Evolutionary conservation across 805 yeast species (phyloP).

Genomic region (Zygosaccharomyces pseudorouxii): DNA sequence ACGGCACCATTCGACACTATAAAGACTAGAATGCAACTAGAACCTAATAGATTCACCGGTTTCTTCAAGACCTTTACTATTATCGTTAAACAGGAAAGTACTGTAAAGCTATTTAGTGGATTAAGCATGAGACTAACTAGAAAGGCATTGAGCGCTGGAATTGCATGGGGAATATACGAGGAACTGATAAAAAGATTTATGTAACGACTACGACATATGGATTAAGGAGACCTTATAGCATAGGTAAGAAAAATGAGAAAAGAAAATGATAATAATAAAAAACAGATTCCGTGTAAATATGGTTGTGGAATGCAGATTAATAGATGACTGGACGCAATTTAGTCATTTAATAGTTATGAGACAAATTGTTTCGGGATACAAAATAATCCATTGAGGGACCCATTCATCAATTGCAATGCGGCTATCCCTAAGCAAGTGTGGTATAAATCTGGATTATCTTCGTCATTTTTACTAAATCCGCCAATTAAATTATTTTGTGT

Average conservation of each 20-base stretch:
- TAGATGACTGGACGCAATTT: too few species aligned
- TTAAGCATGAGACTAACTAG: conserved; percentile 72
- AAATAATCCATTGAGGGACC: conserved; percentile 27
- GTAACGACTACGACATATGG: conserved; percentile 6
- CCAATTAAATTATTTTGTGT: conserved; percentile 66
- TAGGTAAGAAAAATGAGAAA: not conserved
- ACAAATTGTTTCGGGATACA: conserved; percentile 25
- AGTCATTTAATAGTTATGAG: not conserved
- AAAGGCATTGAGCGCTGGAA: conserved; percentile 88
- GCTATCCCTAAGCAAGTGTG: conserved; percentile 64
- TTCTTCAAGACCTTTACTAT: conserved; percentile 38
- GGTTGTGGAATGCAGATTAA: not conserved
- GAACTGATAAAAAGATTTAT: conserved; percentile 55
- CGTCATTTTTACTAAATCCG: conserved; percentile 70
- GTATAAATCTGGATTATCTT: conserved; percentile 62
- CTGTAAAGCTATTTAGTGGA: conserved; percentile 71
- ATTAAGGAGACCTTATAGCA: not conserved
- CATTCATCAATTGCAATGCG: conserved; percentile 41
- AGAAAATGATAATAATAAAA: not conserved
- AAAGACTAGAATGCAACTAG: conserved; percentile 84
- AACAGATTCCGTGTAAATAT: conserved; percentile 4
- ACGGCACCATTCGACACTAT: conserved; percentile 96
- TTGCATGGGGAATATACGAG: conserved; percentile 96
- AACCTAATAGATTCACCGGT: conserved; percentile 44
- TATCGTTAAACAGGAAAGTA: conserved; percentile 45